Base-by-base conservation (phyloP, 331 rosid genomes). In the Quercus tomentella region DNA sequence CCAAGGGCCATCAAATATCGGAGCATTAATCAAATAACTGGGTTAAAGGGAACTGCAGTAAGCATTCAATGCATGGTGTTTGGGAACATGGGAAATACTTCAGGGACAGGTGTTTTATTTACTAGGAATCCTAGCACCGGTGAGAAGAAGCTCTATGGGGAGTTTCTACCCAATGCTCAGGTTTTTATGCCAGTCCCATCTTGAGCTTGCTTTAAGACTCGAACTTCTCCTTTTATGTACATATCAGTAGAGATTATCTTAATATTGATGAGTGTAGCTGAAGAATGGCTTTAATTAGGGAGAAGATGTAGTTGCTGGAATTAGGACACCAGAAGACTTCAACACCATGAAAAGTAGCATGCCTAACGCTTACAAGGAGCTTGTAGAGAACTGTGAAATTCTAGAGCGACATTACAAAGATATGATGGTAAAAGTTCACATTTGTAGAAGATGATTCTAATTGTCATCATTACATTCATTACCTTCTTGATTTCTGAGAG, bases 111-210 rank as follows among this genome's bases (percentile, higher is more conserved):
- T 23, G 99, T 96, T 82, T 76, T 96, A 66, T 96, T 96, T 89
- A 96, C 98, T 70, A 93, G 99, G 81, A 96, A 93, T 82, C 99
- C 98, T 67, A 96, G 99, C 87, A 96, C 98, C 0, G 98, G 99
- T 18, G 99, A 96, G 85, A 93, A 85, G 61, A 96, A 93, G 88
- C 93, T 93, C 71, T 96, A 93, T 71, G 99, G 99, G n/a, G 98
- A 96, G 86, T 96, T 93, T 86, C 92, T 96, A 41, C 78, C 93
- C 85, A 96, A 90, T 87, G 98, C 99, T 80, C 99, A 96, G 99
- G 99, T 96, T 86, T 69, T 66, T 31, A 63, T 56, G 22, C 75
- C 49, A 81, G 56, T 82, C 71, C 63, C 74, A 77, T 70, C 76
- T 79, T 68, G 54, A 33, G 63, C 76, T 56, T 66, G 45, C 68